Base-by-base conservation (phyloP, 306 rosid species). In the Rosa multiflora region DNA sequence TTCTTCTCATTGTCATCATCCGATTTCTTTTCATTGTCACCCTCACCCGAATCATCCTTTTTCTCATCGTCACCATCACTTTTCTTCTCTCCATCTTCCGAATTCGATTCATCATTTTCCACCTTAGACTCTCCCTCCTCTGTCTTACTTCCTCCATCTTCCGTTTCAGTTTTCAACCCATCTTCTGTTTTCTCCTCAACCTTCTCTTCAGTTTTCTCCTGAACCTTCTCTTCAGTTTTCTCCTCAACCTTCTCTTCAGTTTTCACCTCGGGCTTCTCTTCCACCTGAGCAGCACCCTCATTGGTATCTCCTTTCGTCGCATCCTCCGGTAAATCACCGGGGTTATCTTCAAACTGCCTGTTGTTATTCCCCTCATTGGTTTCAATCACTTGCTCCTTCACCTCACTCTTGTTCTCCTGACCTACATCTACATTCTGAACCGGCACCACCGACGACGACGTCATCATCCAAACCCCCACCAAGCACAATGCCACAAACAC, bases 391-490 rank as follows among this genome's bases (percentile, higher is more conserved):
- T 80, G 88, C 56, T 81, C 89, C 75, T 81, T 82, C 40, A 86
- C 87, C 70, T 78, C 92, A 74, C 70, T 80, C 79, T 91, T 92
- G 75, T 51, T 89, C 75, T 83, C 93, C 82, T 64, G 79, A 72
- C 90, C 56, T 52, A 87, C 86, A 74, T 90, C 99, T 10, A 76
- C 90, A 76, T 91, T 91, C 80, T 89, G 95, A 66, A 66, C 91
- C 4, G 97, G 96, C 78, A 87, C 97, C 48, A 87, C 91, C 18
- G 98, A 90, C 10, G 97, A 92, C 0, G 99, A 95, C 17, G 96
- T 91, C 91, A 95, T 85, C 97, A 95, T 93, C 99, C 99, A 95
- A 80, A 92, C 74, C 59, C 97, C 99, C 56, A 91, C 94, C 90
- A 95, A 85, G 72, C 94, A 91, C 81, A 95, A 79, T 21, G 91